Percentiles rank a stretch among this genome's conserved stretches.
phyloP scores from a whole-genome alignment of 2,329 filamentous ascomycete species.

The Aspergillus transmontanensis region DNA sequence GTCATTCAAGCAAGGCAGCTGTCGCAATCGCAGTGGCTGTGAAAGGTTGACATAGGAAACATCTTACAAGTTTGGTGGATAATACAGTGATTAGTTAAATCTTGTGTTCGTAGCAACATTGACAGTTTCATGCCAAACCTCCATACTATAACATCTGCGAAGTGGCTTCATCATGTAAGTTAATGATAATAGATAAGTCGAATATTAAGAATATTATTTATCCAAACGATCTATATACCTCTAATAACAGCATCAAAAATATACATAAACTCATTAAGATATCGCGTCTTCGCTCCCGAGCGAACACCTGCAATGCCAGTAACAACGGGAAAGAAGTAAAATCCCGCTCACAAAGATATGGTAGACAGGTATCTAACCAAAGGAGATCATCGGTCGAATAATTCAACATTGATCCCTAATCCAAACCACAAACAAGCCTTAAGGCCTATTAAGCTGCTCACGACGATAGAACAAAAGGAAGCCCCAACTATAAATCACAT shows the following conservation, averaged over 20 bases:
- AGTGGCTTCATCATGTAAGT: too few relatives aligned
- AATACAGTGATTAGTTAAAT: not conserved
- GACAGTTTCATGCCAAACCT: not conserved
- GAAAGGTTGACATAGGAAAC: not conserved
- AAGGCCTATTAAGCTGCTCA: slow-evolving; percentile 49
- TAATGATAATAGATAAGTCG: not conserved
- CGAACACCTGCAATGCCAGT: not conserved
- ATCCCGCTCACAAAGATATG: not conserved
- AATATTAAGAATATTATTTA: not conserved
- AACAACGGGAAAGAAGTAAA: not conserved
- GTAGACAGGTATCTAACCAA: not conserved
- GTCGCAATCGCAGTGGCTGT: slow-evolving; percentile 9
- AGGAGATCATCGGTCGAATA: not conserved
- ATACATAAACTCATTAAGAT: not conserved
- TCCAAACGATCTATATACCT: not conserved
- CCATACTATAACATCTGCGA: not conserved
- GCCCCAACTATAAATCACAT: slow-evolving; percentile 31
- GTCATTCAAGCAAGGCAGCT: slow-evolving; percentile 1
- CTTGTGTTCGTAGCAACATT: not conserved
- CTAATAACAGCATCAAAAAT: not conserved
- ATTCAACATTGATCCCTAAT: not conserved
- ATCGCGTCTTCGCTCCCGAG: not conserved
- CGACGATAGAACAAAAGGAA: slow-evolving; percentile 49
- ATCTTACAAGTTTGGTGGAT: not conserved
- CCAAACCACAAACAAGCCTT: slow-evolving; percentile 26